Percentiles rank a stretch among this genome's conserved stretches.
phyloP scores from a whole-genome alignment of 257 asterid species.

The Rauvolfia tetraphylla region DNA sequence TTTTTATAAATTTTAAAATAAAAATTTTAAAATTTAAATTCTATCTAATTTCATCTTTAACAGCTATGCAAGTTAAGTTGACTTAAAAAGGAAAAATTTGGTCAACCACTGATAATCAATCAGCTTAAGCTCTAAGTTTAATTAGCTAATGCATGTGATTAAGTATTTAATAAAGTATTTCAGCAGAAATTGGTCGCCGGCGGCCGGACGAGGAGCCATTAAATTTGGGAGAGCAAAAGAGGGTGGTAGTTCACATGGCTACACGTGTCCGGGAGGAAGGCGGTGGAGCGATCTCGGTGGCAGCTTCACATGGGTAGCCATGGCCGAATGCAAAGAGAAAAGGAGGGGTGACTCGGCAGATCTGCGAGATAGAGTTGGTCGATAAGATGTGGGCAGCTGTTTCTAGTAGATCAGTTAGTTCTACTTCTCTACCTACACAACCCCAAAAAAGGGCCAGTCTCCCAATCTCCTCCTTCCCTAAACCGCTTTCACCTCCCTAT shows the following conservation, averaged over 20 bases:
- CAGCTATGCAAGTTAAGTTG: too few species aligned
- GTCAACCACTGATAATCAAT: not conserved
- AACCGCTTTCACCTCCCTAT: too few species aligned
- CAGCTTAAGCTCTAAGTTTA: not conserved
- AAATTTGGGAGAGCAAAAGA: constrained; percentile 4
- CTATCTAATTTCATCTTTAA: too few species aligned
- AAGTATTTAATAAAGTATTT: not conserved
- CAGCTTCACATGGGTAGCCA: constrained; percentile 44
- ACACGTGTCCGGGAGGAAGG: constrained; percentile 14
- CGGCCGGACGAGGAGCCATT: not conserved
- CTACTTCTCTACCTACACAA: too few species aligned
- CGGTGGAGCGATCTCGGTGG: constrained; percentile 29
- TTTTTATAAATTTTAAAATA: too few species aligned
- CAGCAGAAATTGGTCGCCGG: not conserved
- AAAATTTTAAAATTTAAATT: too few species aligned
- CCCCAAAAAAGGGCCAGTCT: too few species aligned
- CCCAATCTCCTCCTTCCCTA: too few species aligned
- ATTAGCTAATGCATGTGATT: not conserved
- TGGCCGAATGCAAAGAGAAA: constrained; percentile 3
- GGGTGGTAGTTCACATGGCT: constrained; percentile 24
- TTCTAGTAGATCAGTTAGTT: not conserved
- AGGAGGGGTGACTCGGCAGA: constrained; percentile 19
- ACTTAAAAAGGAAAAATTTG: too few species aligned
- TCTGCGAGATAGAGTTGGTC: constrained; percentile 27
- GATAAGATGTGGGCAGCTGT: not conserved